Base-by-base conservation (phyloP, 1,139 yeast genomes). In the Geotrichum restrictum region DNA sequence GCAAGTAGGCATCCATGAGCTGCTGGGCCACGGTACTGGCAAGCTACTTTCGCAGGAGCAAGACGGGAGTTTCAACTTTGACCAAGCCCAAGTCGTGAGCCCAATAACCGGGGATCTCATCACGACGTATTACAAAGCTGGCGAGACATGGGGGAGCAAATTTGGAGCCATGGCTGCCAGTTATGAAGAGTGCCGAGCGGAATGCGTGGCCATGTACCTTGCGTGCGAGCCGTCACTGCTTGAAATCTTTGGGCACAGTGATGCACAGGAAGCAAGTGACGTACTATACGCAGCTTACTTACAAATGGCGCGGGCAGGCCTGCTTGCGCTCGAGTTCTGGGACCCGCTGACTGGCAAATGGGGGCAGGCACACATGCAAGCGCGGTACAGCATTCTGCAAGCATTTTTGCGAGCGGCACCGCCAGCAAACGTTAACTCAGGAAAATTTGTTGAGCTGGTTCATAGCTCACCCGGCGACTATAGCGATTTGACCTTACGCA, bases 311-410 rank as follows among this genome's bases (percentile, higher is more conserved):
- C 79, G 96, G 62, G 95, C 96, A 3, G 96, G 96, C 57, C 73
- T 88, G 52, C 65, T 85, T 39, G 91, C 86, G 1, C 75, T 88
- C 64, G 95, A 88, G 68, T 86, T 78, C 68, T 88, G 94, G 88
- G 95, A 88, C 67, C 95, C 96, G 39, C 69, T 71, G 42, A 77
- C 88, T 33, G 72, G 75, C 56, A 87, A 87, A 69, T 88, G 96
- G 96, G 96, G 96, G 36, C 96, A 88, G 71, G 82, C 96, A 10
- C 96, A 88, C 67, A 87, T 88, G 89, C 95, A 88, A 73, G 96
- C 95, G 4, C 77, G 96, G 65, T 88, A 79, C 69, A 87, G 91
- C 37, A 88, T 88, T 60, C 76, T 87, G 76, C 86, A 85, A 71
- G 78, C 83, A 32, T 82, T 87, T 64, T 72, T 85, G 62, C 75